These are phyloP conservation scores for Macrolepiota fuliginosa DNA, from an alignment of 768 basidiomycete genomes.

Conservation along the genomic window DNA sequence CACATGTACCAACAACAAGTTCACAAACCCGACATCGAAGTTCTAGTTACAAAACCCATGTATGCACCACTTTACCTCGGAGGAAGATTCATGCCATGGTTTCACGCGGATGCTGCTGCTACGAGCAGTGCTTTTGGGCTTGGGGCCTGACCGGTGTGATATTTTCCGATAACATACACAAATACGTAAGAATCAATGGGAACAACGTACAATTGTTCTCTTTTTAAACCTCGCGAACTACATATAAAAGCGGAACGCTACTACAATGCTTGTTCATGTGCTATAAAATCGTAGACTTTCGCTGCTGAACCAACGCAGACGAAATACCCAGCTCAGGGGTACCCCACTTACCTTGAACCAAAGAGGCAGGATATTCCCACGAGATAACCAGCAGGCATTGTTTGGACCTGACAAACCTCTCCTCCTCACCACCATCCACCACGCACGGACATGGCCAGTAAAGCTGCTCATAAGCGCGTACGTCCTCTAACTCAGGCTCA, in stretches of 20 bases:
- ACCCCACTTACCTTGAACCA: neutral
- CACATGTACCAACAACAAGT: neutral
- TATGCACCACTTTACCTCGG: neutral
- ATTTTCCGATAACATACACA: neutral
- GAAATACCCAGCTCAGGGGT: neutral
- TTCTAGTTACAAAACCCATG: neutral
- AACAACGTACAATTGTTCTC: neutral
- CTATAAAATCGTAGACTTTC: neutral
- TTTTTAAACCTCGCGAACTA: neutral
- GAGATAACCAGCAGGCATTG: neutral
- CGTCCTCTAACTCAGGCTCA: slow-evolving; percentile 13
- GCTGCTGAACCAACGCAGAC: neutral
- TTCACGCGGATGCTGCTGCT: neutral
- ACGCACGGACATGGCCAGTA: slow-evolving; percentile 62
- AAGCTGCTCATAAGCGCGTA: slow-evolving; percentile 86
- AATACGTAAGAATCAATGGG: neutral
- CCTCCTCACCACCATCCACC: slow-evolving; percentile 23
- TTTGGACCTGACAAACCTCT: slow-evolving; percentile 6
- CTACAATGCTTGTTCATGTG: neutral
- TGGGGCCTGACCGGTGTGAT: neutral
- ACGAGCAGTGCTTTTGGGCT: neutral
- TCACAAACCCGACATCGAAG: neutral
- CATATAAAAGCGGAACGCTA: neutral
- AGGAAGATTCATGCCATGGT: neutral
- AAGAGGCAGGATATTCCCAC: neutral